Evolutionary conservation across 768 basidiomycete species (phyloP).

Genomic region (Coprinopsis strossmayeri): DNA sequence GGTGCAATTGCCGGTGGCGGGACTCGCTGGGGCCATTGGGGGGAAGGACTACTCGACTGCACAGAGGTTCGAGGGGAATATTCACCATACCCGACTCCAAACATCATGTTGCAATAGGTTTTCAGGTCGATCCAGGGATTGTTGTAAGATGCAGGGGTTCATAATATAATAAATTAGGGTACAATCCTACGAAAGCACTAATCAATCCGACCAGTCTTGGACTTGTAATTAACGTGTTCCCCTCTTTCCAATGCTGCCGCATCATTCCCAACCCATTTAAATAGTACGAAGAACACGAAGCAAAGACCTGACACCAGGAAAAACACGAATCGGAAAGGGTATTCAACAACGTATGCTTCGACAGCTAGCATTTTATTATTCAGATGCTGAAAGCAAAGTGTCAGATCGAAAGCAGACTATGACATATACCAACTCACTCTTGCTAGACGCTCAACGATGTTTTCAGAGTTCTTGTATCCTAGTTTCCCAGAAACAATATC

Average conservation of each 20-base stretch:
- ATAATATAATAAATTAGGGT: too few species aligned
- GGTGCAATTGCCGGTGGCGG: too few species aligned
- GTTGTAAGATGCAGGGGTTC: too few species aligned
- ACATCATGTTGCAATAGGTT: too few species aligned
- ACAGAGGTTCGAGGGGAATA: too few species aligned
- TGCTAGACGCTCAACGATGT: constrained; percentile 57
- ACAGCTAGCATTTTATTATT: constrained; percentile 32
- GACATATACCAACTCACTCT: constrained; percentile 36
- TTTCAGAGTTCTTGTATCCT: constrained; percentile 60
- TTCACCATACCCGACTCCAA: too few species aligned
- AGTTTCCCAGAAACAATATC: constrained; percentile 49
- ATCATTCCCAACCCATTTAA: constrained; percentile 20
- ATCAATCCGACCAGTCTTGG: background rate
- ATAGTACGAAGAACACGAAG: constrained; percentile 22
- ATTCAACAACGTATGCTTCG: constrained; percentile 28
- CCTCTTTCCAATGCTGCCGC: constrained; percentile 8
- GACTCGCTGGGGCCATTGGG: too few species aligned
- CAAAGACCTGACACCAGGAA: constrained; percentile 22
- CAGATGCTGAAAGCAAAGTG: constrained; percentile 25
- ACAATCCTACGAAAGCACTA: too few species aligned
- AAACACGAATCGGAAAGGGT: constrained; percentile 28
- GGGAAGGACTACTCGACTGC: too few species aligned
- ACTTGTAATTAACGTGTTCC: background rate
- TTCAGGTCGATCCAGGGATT: too few species aligned
- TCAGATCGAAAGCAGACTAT: background rate